phyloP scores from a whole-genome alignment of 2,329 filamentous ascomycete genomes.

The Nemania abortiva region DNA sequence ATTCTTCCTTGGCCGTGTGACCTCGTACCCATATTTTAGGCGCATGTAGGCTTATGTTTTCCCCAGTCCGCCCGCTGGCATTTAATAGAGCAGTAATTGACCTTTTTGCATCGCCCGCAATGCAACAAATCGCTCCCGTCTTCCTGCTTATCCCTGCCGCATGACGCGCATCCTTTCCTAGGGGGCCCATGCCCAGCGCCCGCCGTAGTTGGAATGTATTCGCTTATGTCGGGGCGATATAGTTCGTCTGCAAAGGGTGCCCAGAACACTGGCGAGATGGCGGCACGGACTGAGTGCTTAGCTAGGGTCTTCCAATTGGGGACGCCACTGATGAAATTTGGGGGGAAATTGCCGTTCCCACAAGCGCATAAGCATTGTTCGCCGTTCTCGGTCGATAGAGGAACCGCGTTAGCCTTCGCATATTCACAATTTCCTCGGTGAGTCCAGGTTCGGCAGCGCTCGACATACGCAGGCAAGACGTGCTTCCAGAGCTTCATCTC shows the following conservation, averaged over 20 bases:
- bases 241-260: slow-evolving; percentile 44
- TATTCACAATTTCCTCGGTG: slow-evolving; percentile 60
- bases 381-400: slow-evolving; percentile 54
- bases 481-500: slow-evolving; percentile 68
- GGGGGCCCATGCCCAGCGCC: too few relatives aligned
- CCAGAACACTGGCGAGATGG: slow-evolving; percentile 67
- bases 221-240: slow-evolving; percentile 1
- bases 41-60: slow-evolving; percentile 44
- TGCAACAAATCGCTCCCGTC: slow-evolving; percentile 21
- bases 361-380: slow-evolving; percentile 58
- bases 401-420: slow-evolving; percentile 50
- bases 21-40: not conserved
- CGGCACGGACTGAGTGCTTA: slow-evolving; percentile 63
- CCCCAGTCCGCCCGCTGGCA: slow-evolving; percentile 46
- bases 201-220: too few relatives aligned
- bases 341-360: slow-evolving; percentile 57
- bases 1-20: too few relatives aligned
- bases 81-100: slow-evolving; percentile 44
- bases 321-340: slow-evolving; percentile 52
- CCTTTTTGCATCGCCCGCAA: slow-evolving; percentile 43
- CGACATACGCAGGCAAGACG: slow-evolving; percentile 57
- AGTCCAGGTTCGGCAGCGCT: slow-evolving; percentile 62
- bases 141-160: slow-evolving; percentile 3
- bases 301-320: slow-evolving; percentile 56
- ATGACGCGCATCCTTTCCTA: slow-evolving; percentile 13